phyloP scores from a whole-genome alignment of 202 grass and related monocot genomes.

The Schoenoplectus tabernaemontani region DNA sequence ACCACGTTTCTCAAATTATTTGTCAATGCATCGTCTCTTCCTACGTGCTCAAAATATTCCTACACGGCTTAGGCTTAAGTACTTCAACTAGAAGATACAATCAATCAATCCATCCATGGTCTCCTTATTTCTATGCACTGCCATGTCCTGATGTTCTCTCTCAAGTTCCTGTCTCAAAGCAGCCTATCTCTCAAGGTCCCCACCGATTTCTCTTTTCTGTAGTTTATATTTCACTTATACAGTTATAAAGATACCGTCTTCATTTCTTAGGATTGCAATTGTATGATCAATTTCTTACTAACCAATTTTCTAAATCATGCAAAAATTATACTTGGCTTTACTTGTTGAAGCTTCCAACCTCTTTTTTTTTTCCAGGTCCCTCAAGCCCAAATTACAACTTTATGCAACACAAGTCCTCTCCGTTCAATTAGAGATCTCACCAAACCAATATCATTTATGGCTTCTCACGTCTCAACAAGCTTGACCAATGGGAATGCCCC shows the following conservation, averaged over 20 bases:
- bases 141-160: neutral
- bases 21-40: too few relatives aligned
- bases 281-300: neutral
- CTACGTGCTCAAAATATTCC: too few relatives aligned
- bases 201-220: neutral
- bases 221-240: neutral
- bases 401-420: neutral
- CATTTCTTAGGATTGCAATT: neutral
- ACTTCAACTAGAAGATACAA: too few relatives aligned
- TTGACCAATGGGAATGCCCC: constrained; percentile 25
- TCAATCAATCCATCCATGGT: neutral
- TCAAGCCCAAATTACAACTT: constrained; percentile 5
- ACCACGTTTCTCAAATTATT: too few relatives aligned
- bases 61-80: too few relatives aligned
- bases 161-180: neutral
- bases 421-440: neutral
- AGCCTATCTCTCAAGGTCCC: neutral
- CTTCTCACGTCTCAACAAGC: constrained; percentile 23
- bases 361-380: neutral
- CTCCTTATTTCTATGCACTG: neutral
- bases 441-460: constrained; percentile 10
- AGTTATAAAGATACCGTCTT: neutral
- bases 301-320: neutral
- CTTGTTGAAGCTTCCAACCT: neutral
- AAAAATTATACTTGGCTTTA: neutral